phyloP scores from a whole-genome alignment of 2,329 filamentous ascomycete species.

The Aureobasidium pullulans region DNA sequence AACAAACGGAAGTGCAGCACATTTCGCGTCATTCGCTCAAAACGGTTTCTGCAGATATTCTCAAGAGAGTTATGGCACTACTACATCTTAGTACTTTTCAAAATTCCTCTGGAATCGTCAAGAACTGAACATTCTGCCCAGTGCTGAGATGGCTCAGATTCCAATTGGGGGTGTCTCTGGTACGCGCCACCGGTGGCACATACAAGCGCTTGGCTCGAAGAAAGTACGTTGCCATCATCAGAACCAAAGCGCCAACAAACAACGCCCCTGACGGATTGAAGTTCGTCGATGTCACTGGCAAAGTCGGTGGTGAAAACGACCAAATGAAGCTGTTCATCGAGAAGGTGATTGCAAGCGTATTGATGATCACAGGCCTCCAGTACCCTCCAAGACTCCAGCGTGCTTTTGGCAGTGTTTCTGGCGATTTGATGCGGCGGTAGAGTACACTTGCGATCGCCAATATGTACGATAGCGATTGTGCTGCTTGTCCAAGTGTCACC shows the following conservation, averaged over 20 bases:
- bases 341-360: neutral
- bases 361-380: neutral
- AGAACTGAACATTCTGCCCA: neutral
- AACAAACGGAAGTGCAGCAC: neutral
- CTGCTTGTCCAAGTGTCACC: neutral
- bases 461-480: neutral
- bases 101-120: slow-evolving; percentile 5
- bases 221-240: neutral
- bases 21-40: neutral
- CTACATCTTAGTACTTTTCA: neutral
- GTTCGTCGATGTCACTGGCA: neutral
- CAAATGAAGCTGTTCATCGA: slow-evolving; percentile 1
- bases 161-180: neutral
- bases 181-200: neutral
- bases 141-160: neutral
- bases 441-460: neutral
- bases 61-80: neutral
- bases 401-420: neutral
- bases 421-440: slow-evolving; percentile 3
- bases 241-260: neutral
- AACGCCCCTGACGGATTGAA: neutral
- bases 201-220: neutral
- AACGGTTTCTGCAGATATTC: neutral
- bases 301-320: neutral
- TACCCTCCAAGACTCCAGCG: neutral